These are phyloP conservation scores for Hansenula lynferdii DNA, from an alignment of 1,139 yeast genomes.

Conservation along the genomic window DNA sequence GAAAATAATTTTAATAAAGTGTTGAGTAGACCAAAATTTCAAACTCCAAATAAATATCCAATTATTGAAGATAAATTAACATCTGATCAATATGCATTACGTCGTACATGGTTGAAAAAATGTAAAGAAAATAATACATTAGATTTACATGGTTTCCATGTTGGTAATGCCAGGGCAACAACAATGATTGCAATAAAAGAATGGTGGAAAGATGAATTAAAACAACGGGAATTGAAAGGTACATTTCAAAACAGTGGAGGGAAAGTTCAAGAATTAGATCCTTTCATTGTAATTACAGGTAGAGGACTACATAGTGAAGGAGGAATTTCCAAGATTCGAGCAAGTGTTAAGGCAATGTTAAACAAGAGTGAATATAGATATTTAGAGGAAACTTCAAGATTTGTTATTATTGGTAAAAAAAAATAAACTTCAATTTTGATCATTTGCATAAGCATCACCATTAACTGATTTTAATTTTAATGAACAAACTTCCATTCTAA, in stretches of 20 bases:
- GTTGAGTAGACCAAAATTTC: background rate
- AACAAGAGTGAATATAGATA: slow-evolving; percentile 29
- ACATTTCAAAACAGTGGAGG: slow-evolving; percentile 14
- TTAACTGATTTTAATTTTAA: slow-evolving; percentile 2
- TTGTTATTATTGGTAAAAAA: slow-evolving; percentile 34
- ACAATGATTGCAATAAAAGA: slow-evolving; percentile 27
- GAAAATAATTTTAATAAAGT: background rate
- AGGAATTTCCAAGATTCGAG: slow-evolving; percentile 40
- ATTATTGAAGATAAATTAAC: slow-evolving; percentile 3
- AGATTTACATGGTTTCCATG: slow-evolving; percentile 45
- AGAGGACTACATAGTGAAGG: slow-evolving; percentile 53
- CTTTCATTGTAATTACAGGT: slow-evolving; percentile 45
- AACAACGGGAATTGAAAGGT: slow-evolving; percentile 35
- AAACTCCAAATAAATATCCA: background rate
- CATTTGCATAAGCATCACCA: background rate
- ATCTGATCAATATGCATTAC: slow-evolving; percentile 4
- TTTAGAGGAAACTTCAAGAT: slow-evolving; percentile 37
- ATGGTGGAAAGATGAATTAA: slow-evolving; percentile 52
- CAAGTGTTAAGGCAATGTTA: slow-evolving; percentile 32
- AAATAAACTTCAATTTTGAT: background rate
- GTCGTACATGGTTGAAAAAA: slow-evolving; percentile 6
- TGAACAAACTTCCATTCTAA: slow-evolving; percentile 18
- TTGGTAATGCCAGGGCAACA: slow-evolving; percentile 35
- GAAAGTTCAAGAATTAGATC: slow-evolving; percentile 29
- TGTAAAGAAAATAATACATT: slow-evolving; percentile 21